Base-by-base conservation (phyloP, 1,139 yeast species). In the Yamadazyma songkhlaensis region DNA sequence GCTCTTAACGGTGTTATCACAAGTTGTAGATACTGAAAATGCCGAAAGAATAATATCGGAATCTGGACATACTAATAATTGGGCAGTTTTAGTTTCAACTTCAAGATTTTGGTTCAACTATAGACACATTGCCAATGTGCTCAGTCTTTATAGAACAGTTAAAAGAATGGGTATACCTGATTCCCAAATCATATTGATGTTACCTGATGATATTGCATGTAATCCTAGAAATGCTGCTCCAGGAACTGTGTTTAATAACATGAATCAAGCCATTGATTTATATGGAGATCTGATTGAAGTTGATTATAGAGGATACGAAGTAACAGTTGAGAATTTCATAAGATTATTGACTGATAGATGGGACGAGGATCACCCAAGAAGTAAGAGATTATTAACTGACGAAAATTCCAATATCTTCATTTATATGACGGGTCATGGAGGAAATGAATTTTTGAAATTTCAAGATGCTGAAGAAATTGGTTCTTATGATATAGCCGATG, bases 381-480 rank as follows among this genome's bases (percentile, higher is more conserved):
- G 95, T 14, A 92, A 92, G 62, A 73, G 97, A 47, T 68, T 92
- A 31, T 67, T 90, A 46, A 89, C 97, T 0, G 97, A 92, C 62
- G 97, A 90, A 56, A 82, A 89, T 55, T 87, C 96, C 14, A 92
- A 92, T 58, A 88, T 92, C 35, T 87, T 92, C 60, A 85, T 92
- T 28, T 92, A 94, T 60, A 75, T 92, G 81, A 94, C 98, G 1
- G 99, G 99, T 11, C 99, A 92, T 61, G 99, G 99, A 11, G 99
- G 99, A 37, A 89, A 90, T 54, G 97, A 92, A 60, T 92, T 92
- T 60, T 74, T 94, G 51, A 92, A 92, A 62, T 92, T 92, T 61
- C 99, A 92, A 62, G 99, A 92, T 57, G 97, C 98, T 3, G 98
- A 94, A 59, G 98, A 92, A 57, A 89, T 92, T 41, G 90, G 96